Percentiles rank a stretch among this genome's conserved stretches.
These are phyloP conservation scores for Populus pruinosa DNA, from an alignment of 345 rosid genomes.

Conservation along the genomic window DNA sequence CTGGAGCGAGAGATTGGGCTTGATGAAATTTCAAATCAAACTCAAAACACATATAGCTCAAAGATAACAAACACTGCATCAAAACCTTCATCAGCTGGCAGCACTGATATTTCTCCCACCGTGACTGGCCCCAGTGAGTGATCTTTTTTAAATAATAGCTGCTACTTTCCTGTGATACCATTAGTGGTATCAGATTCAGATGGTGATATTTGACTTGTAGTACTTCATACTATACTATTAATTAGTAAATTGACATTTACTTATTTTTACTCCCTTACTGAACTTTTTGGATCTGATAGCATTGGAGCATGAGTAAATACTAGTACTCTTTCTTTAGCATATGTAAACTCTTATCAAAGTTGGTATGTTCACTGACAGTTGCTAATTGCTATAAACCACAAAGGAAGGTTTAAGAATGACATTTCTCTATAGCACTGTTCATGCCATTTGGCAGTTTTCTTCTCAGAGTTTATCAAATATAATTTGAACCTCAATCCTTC, in stretches of 20 bases:
- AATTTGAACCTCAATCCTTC: not conserved
- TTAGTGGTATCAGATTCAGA: not conserved
- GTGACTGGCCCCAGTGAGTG: slow-evolving; percentile 58
- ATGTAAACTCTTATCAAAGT: not conserved
- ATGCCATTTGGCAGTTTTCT: not conserved
- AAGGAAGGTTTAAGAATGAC: not conserved
- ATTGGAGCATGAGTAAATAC: not conserved
- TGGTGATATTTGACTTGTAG: not conserved
- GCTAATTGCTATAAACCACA: not conserved
- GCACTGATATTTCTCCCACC: slow-evolving; percentile 33
- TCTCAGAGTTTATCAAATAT: not conserved
- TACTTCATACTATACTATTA: not conserved
- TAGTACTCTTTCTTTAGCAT: no score
- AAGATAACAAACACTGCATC: slow-evolving; percentile 37
- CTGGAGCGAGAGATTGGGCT: slow-evolving; percentile 90
- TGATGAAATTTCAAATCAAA: slow-evolving; percentile 45
- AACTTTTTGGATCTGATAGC: not conserved
- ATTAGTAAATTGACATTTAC: no score
- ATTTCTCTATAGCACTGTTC: not conserved
- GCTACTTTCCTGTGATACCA: not conserved
- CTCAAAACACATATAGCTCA: slow-evolving; percentile 38
- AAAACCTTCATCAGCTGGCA: slow-evolving; percentile 39
- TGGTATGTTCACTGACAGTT: not conserved
- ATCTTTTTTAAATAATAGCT: not conserved
- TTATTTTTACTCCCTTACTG: no score